Percentiles rank a stretch among this genome's conserved stretches.
phyloP scores from a whole-genome alignment of 2,329 filamentous ascomycete species.

The Endoconidiophora polonica region DNA sequence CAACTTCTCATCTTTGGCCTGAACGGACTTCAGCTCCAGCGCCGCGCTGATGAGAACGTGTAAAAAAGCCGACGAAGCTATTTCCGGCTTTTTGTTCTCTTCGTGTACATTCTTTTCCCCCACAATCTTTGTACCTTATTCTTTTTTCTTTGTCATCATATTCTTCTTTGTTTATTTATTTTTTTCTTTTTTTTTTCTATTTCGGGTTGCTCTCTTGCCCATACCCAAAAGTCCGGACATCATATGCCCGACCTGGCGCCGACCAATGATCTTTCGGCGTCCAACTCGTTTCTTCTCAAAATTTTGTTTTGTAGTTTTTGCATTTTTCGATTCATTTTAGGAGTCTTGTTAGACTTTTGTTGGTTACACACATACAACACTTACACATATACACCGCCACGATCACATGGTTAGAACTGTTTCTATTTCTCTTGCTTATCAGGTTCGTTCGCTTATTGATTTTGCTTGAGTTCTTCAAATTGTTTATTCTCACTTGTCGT shows the following conservation, averaged over 20 bases:
- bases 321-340: background rate
- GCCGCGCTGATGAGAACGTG: constrained; percentile 7
- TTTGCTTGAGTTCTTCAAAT: background rate
- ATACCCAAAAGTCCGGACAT: background rate
- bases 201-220: background rate
- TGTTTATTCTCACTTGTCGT: background rate
- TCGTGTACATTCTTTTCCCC: background rate
- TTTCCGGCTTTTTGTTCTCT: background rate
- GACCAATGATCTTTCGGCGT: no score
- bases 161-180: background rate
- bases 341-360: background rate
- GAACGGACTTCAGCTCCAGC: constrained; percentile 2
- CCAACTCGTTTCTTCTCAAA: background rate
- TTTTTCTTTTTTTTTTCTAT: background rate
- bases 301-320: background rate
- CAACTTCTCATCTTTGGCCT: constrained; percentile 10
- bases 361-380: no score
- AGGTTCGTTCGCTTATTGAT: background rate
- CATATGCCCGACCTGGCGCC: no score
- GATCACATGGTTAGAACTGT: background rate
- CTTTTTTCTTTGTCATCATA: background rate
- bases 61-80: background rate
- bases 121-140: background rate
- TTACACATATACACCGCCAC: no score
- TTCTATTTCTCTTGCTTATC: background rate